Evolutionary conservation across 176 grass and related monocot genomes (phyloP).

Genomic region (Oryza nivara): DNA sequence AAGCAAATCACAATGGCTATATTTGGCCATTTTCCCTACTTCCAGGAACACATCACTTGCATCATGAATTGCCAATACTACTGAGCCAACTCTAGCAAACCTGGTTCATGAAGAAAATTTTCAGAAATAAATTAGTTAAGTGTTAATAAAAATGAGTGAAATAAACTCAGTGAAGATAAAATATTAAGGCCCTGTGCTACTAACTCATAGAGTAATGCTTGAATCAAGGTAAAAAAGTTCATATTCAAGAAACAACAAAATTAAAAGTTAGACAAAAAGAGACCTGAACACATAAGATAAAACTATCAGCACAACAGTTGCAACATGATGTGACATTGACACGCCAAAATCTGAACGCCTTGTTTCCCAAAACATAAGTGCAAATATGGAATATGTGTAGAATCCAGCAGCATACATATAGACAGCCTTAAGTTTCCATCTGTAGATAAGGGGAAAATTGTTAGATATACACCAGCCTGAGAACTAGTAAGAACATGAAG

Average conservation of each 20-base stretch:
- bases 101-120: constrained; percentile 52
- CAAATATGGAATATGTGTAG: constrained; percentile 88
- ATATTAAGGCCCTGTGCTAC: background rate
- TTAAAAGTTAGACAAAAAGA: constrained; percentile 15
- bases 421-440: constrained; percentile 76
- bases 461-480: constrained; percentile 29
- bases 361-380: constrained; percentile 92
- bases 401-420: constrained; percentile 93
- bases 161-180: background rate
- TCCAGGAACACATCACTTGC: constrained; percentile 80
- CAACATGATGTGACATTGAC: constrained; percentile 81
- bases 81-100: constrained; percentile 74
- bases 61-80: constrained; percentile 86
- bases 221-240: background rate
- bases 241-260: constrained; percentile 25
- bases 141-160: background rate
- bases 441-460: constrained; percentile 33
- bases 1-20: constrained; percentile 65
- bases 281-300: constrained; percentile 86
- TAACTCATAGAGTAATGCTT: background rate
- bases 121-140: background rate
- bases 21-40: constrained; percentile 81
- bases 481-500: constrained; percentile 22
- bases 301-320: constrained; percentile 64
- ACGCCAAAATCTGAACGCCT: constrained; percentile 77